Percentiles rank a stretch among this genome's conserved stretches.
These are phyloP conservation scores for Pythium plurisporium DNA, from an alignment of 352 stramenopile species.

Conservation along the genomic window DNA sequence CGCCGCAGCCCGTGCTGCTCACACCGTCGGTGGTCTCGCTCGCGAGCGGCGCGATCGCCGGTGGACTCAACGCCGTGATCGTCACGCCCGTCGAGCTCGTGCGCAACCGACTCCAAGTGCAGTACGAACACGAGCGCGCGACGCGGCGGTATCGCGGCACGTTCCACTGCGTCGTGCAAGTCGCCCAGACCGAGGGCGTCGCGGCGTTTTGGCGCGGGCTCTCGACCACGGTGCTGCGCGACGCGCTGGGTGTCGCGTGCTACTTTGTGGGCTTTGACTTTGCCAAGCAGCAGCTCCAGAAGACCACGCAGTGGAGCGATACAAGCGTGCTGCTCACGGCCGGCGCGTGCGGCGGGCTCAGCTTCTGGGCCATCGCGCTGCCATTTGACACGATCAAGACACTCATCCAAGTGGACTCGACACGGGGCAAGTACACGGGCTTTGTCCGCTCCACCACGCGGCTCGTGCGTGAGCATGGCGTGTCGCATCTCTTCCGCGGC, in stretches of 20 bases:
- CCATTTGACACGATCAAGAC: slow-evolving; percentile 86
- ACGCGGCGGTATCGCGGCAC: slow-evolving; percentile 49
- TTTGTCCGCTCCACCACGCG: slow-evolving; percentile 32
- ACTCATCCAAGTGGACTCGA: slow-evolving; percentile 68
- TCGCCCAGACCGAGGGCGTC: slow-evolving; percentile 54
- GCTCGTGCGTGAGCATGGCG: slow-evolving; percentile 51
- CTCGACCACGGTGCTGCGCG: slow-evolving; percentile 68
- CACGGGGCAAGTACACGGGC: slow-evolving; percentile 36
- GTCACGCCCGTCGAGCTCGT: slow-evolving; percentile 77
- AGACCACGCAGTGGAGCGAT: slow-evolving; percentile 29
- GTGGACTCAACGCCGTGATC: slow-evolving; percentile 68
- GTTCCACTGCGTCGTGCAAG: slow-evolving; percentile 50
- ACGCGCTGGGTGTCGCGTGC: slow-evolving; percentile 78
- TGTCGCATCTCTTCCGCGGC: slow-evolving; percentile 65
- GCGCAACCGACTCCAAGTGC: slow-evolving; percentile 74
- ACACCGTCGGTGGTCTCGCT: slow-evolving; percentile 45
- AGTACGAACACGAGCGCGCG: slow-evolving; percentile 52
- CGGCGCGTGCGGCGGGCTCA: slow-evolving; percentile 72
- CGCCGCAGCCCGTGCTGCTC: slow-evolving; percentile 30
- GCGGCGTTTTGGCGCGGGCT: slow-evolving; percentile 73
- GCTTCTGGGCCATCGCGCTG: slow-evolving; percentile 80
- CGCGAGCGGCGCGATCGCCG: slow-evolving; percentile 50
- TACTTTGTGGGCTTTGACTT: slow-evolving; percentile 87
- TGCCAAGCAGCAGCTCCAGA: slow-evolving; percentile 37
- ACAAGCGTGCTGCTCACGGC: slow-evolving; percentile 52